A percentile compares a stretch with the other conserved stretches of the same genome.
Conservation (phyloP, 352 stramenopile species). For the Phytophthora foliorum region DNA sequence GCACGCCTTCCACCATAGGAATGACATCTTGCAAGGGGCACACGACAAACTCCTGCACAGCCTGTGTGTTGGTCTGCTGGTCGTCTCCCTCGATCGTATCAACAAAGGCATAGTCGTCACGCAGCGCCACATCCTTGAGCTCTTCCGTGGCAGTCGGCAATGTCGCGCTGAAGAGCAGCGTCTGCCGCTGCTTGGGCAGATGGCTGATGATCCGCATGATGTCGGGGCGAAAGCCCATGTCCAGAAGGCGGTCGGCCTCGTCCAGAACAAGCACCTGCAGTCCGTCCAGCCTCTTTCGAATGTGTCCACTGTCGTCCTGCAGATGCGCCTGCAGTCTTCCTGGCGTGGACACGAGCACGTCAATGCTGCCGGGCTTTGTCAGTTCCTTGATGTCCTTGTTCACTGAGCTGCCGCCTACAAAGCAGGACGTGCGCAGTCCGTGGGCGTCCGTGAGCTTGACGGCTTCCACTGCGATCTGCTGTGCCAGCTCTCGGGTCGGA, state of each 20-base stretch:
- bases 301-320: slow-evolving; percentile 91
- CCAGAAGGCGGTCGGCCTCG: slow-evolving; percentile 96
- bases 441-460: slow-evolving; percentile 90
- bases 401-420: slow-evolving; percentile 92
- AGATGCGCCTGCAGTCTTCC: slow-evolving; percentile 97
- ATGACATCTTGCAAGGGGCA: slow-evolving; percentile 81
- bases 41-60: slow-evolving; percentile 87
- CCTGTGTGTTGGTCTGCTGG: slow-evolving; percentile 90
- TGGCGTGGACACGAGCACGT: slow-evolving; percentile 97
- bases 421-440: slow-evolving; percentile 65
- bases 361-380: slow-evolving; percentile 48
- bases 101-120: slow-evolving; percentile 89
- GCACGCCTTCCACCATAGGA: slow-evolving; percentile 67
- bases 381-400: slow-evolving; percentile 69
- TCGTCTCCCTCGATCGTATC: slow-evolving; percentile 94
- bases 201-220: slow-evolving; percentile 91
- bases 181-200: slow-evolving; percentile 86
- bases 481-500: slow-evolving; percentile 95
- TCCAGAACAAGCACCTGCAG: slow-evolving; percentile 89
- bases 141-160: slow-evolving; percentile 86
- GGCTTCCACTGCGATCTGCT: slow-evolving; percentile 96
- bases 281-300: slow-evolving; percentile 72
- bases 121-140: slow-evolving; percentile 90
- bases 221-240: slow-evolving; percentile 95
- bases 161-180: slow-evolving; percentile 97